Conservation (phyloP, 176 grass and related monocot species). For the Tillandsia fasciculata region DNA sequence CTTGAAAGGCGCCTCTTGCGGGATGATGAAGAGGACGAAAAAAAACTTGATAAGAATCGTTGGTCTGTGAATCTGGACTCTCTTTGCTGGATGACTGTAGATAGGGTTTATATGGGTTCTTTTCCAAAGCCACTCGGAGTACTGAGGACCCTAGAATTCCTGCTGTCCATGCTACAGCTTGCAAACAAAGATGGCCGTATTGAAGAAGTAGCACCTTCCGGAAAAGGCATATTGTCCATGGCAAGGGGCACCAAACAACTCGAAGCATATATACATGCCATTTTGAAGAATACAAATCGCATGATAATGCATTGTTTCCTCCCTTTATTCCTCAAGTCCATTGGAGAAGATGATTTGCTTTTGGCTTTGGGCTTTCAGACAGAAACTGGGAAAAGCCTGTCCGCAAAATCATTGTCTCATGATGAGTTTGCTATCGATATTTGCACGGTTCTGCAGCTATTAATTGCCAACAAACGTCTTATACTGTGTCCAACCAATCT, state of each 20-base stretch:
- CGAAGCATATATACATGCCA: slow-evolving; percentile 89
- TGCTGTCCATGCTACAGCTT: slow-evolving; percentile 95
- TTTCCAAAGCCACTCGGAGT: slow-evolving; percentile 90
- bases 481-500: slow-evolving; percentile 88
- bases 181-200: slow-evolving; percentile 94
- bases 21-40: slow-evolving; percentile 89
- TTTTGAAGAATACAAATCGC: slow-evolving; percentile 97
- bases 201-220: slow-evolving; percentile 72
- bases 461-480: slow-evolving; percentile 87
- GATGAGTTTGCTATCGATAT: slow-evolving; percentile 85
- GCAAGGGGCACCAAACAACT: slow-evolving; percentile 77
- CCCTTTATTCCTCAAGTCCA: slow-evolving; percentile 73
- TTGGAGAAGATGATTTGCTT: slow-evolving; percentile 82
- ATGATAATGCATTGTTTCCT: slow-evolving; percentile 99
- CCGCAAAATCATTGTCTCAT: slow-evolving; percentile 28
- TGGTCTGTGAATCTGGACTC: slow-evolving; percentile 94
- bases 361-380: slow-evolving; percentile 62
- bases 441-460: slow-evolving; percentile 78
- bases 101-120: slow-evolving; percentile 91
- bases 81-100: slow-evolving; percentile 91
- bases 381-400: slow-evolving; percentile 50
- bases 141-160: slow-evolving; percentile 70
- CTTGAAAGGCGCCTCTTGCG: slow-evolving; percentile 88
- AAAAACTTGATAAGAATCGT: slow-evolving; percentile 86
- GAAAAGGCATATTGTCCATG: slow-evolving; percentile 95